Evolutionary conservation across 2,329 filamentous ascomycete genomes (phyloP).

Genomic region (Colletotrichum camelliae): DNA sequence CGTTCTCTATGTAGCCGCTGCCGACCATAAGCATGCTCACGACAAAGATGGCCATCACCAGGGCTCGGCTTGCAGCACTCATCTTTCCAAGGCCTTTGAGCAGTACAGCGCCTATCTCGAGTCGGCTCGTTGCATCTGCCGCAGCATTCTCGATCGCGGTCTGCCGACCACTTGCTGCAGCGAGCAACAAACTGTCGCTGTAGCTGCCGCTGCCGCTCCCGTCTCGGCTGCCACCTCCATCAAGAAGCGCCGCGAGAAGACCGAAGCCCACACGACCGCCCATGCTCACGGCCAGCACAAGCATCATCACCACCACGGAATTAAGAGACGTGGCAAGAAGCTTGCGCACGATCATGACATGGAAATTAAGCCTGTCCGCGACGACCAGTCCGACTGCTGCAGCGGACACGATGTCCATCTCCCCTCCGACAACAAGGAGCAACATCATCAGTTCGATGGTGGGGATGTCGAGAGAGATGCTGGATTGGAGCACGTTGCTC

Average conservation of each 20-base stretch:
- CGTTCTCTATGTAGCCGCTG: conserved; percentile 8
- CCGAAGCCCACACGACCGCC: conserved; percentile 7
- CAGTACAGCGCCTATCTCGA: conserved; percentile 40
- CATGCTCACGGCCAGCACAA: conserved; percentile 22
- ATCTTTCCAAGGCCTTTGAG: conserved; percentile 36
- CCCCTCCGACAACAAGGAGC: background rate
- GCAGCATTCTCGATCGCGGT: conserved; percentile 34
- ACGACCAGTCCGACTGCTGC: conserved; percentile 8
- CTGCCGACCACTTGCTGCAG: conserved; percentile 32
- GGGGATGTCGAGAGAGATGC: conserved; percentile 31
- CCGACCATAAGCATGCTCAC: conserved; percentile 30
- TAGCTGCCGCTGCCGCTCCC: background rate
- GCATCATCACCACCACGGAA: conserved; percentile 22
- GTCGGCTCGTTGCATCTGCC: conserved; percentile 42
- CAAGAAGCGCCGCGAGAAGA: background rate
- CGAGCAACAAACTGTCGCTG: conserved; percentile 1
- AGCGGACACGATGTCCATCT: background rate
- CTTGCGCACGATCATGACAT: conserved; percentile 7
- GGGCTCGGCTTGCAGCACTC: conserved; percentile 33
- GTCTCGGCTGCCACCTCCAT: background rate
- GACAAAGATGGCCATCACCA: conserved; percentile 30
- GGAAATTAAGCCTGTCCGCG: background rate
- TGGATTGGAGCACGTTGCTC: conserved; percentile 29
- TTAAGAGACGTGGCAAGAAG: conserved; percentile 26
- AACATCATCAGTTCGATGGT: background rate